A percentile compares a stretch with the other conserved stretches of the same genome.
These are phyloP conservation scores for Coemansia furcata DNA, from an alignment of 192 early-diverging fungal genomes.

Conservation along the genomic window DNA sequence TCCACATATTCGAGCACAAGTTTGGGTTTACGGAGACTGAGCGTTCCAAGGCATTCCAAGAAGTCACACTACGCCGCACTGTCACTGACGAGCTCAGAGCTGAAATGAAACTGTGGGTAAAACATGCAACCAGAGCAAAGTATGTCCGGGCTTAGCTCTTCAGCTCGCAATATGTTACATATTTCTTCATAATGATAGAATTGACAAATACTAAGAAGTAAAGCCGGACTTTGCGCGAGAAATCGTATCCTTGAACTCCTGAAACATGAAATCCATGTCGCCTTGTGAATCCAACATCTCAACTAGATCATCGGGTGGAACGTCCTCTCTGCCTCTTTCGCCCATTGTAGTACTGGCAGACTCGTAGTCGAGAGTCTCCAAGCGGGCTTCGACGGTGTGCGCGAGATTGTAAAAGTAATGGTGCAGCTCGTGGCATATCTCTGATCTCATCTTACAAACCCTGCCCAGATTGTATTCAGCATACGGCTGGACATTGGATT, in stretches of 20 bases:
- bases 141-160: constrained; percentile 6
- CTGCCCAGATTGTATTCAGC: constrained; percentile 30
- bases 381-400: constrained; percentile 11
- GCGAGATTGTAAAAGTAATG: constrained; percentile 42
- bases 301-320: constrained; percentile 34
- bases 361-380: constrained; percentile 9
- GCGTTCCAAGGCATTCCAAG: constrained; percentile 40
- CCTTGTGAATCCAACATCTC: constrained; percentile 30
- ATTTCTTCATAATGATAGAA: background rate
- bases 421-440: constrained; percentile 41
- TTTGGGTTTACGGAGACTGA: constrained; percentile 48
- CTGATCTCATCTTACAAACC: constrained; percentile 30
- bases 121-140: constrained; percentile 14
- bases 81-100: constrained; percentile 16
- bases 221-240: constrained; percentile 35
- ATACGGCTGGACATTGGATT: background rate
- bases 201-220: constrained; percentile 13
- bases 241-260: constrained; percentile 22
- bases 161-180: background rate
- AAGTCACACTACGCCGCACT: constrained; percentile 41
- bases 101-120: constrained; percentile 6
- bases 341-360: background rate
- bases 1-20: constrained; percentile 39
- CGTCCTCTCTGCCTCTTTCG: background rate
- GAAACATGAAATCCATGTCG: constrained; percentile 18